Base-by-base conservation (phyloP, 2,329 filamentous ascomycete genomes). In the Paraphoma chrysanthemicola region DNA sequence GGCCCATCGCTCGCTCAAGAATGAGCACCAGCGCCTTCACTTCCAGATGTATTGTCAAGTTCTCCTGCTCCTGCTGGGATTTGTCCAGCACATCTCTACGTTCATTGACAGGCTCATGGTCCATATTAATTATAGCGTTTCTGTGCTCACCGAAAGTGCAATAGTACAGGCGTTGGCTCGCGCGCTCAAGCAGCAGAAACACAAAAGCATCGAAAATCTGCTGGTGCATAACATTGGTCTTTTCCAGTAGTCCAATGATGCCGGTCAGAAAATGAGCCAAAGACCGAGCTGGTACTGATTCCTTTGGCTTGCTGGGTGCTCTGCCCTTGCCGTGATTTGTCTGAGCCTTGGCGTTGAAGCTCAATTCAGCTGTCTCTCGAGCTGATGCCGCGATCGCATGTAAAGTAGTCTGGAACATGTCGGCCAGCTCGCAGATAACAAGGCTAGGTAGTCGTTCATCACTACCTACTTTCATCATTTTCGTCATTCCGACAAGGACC, bases 201-300 rank as follows among this genome's bases (percentile, higher is more conserved):
- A 76, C 66, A 33, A 80, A 77, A 2, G 78, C 79, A 66, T 82
- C 80, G 50, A 81, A 81, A 1, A 82, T 57, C 17, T 75, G 64
- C 30, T 73, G 72, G 41, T 81, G 78, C 10, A 69, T 41, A 4
- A 65, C 53, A 16, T 72, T 60, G 9, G 69, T 73, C 29, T 75
- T 64, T 30, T 79, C 74, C 1, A 81, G 69, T 12, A 71, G 62
- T 0, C 72, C 68, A 4, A 81, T 56, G 3, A 79, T 59, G 4
- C 70, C 71, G 1, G 67, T 68, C 0, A 81, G 62, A 23, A 81
- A 71, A 18, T 74, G 70, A 2, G 77, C 69, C 10, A 76, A 44
- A 11, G 62, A 60, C 16, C 69, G 69, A 11, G 68, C 63, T 4
- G 70, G 60, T 39, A 53, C 57, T 23, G 62, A 67, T 36, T 73